phyloP scores from a whole-genome alignment of 371 early-diverging fungal genomes.

The Saksenaea vasiformis region DNA sequence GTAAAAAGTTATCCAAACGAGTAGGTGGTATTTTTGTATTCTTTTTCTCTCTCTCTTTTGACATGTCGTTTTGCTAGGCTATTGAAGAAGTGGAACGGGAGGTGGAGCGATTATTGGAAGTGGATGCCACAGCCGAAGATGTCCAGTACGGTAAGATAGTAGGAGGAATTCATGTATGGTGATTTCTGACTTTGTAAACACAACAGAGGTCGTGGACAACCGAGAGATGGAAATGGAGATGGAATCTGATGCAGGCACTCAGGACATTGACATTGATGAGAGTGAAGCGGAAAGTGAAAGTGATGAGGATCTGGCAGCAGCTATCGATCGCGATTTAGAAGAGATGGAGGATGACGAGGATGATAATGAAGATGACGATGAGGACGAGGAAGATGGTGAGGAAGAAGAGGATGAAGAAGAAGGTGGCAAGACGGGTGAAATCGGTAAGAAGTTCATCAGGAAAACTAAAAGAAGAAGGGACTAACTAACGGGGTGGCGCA shows the following conservation, averaged over 20 bases:
- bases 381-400: conserved; percentile 46
- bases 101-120: conserved; percentile 83
- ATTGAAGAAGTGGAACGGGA: conserved; percentile 91
- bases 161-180: background rate
- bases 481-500: background rate
- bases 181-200: conserved; percentile 2
- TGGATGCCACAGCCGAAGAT: conserved; percentile 81
- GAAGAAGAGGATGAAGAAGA: conserved; percentile 41
- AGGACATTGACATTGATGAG: conserved; percentile 51
- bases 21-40: conserved; percentile 36
- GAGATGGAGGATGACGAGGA: conserved; percentile 50
- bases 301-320: conserved; percentile 50
- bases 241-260: conserved; percentile 48
- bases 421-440: conserved; percentile 40
- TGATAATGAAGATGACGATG: conserved; percentile 39
- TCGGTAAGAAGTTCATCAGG: conserved; percentile 20
- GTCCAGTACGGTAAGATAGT: conserved; percentile 60
- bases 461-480: background rate
- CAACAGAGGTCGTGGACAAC: conserved; percentile 46
- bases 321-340: conserved; percentile 49
- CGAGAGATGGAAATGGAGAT: conserved; percentile 45
- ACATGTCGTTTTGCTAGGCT: conserved; percentile 49
- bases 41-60: background rate
- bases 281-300: conserved; percentile 49
- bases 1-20: conserved; percentile 85